phyloP scores from a whole-genome alignment of 73 alveolate species.

The Vitrella brassicaformis region DNA sequence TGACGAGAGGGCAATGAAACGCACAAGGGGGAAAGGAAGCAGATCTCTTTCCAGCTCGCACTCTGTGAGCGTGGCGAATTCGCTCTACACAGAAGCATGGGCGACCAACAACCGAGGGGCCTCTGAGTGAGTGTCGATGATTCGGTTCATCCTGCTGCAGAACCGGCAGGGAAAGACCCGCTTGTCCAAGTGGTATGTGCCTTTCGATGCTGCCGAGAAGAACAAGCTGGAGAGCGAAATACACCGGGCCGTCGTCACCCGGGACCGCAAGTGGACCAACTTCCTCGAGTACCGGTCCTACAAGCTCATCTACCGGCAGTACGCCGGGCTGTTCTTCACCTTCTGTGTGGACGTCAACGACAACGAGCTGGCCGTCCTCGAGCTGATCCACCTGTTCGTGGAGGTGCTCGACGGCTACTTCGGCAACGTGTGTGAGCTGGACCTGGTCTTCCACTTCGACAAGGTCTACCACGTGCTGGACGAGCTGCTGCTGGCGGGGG shows the following conservation, averaged over 20 bases:
- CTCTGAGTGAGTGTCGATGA: constrained; percentile 39
- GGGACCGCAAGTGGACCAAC: constrained; percentile 81
- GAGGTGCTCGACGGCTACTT: constrained; percentile 82
- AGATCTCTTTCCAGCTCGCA: too few species aligned
- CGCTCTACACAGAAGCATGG: too few species aligned
- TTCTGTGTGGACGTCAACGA: constrained; percentile 91
- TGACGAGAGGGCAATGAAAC: too few species aligned
- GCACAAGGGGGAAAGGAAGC: too few species aligned
- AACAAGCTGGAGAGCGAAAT: constrained; percentile 59
- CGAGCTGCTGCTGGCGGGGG: constrained; percentile 87
- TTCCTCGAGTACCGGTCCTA: constrained; percentile 77
- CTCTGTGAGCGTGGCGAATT: too few species aligned
- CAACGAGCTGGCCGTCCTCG: constrained; percentile 87
- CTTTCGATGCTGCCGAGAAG: constrained; percentile 47
- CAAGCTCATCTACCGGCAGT: constrained; percentile 81
- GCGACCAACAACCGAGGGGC: too few species aligned
- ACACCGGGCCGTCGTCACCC: constrained; percentile 71
- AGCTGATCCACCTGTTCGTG: constrained; percentile 64
- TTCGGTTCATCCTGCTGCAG: constrained; percentile 82
- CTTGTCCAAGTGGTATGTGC: constrained; percentile 68
- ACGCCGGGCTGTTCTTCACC: constrained; percentile 91
- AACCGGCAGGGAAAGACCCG: constrained; percentile 94
- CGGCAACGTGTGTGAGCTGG: constrained; percentile 98
- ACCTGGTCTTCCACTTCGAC: constrained; percentile 91
- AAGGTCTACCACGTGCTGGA: constrained; percentile 88